Evolutionary conservation across 75 land plant genomes (phyloP).

Genomic region (Sequoia sempervirens): DNA sequence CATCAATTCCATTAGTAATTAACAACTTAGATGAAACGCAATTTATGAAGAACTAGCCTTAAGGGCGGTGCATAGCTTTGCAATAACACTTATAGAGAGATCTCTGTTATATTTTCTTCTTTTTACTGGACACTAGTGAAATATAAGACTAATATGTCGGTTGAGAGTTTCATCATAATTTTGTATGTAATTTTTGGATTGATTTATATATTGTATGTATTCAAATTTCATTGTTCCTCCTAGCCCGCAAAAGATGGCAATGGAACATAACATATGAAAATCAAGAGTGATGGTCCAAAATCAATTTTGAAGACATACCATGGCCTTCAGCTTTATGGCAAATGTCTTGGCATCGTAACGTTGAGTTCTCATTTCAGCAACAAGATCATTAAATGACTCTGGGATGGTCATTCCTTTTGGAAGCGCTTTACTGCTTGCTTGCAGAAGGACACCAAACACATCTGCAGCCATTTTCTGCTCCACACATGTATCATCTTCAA

Average conservation of each 20-base stretch:
- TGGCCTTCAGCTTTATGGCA: slow-evolving; percentile 63
- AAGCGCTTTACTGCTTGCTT: slow-evolving; percentile 19
- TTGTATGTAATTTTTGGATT: neutral
- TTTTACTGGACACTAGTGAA: neutral
- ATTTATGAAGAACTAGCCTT: neutral
- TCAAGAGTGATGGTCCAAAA: neutral
- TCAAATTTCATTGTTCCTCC: neutral
- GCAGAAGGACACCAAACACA: slow-evolving; percentile 49
- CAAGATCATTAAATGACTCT: slow-evolving; percentile 66
- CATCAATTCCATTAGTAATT: too few relatives aligned
- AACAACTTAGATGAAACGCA: neutral
- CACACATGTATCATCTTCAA: slow-evolving; percentile 9
- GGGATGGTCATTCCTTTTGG: slow-evolving; percentile 31
- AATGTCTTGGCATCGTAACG: slow-evolving; percentile 55
- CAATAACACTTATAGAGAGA: neutral
- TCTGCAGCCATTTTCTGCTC: slow-evolving; percentile 58
- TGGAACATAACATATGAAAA: neutral
- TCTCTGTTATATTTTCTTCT: neutral
- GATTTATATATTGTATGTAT: neutral
- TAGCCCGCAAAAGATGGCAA: neutral
- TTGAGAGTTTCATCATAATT: neutral
- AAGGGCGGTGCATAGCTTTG: neutral
- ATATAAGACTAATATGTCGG: neutral
- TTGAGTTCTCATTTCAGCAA: slow-evolving; percentile 50
- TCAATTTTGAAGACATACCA: slow-evolving; percentile 38